These are phyloP conservation scores for Corymbia calophylla DNA, from an alignment of 441 rosid species.

Conservation along the genomic window DNA sequence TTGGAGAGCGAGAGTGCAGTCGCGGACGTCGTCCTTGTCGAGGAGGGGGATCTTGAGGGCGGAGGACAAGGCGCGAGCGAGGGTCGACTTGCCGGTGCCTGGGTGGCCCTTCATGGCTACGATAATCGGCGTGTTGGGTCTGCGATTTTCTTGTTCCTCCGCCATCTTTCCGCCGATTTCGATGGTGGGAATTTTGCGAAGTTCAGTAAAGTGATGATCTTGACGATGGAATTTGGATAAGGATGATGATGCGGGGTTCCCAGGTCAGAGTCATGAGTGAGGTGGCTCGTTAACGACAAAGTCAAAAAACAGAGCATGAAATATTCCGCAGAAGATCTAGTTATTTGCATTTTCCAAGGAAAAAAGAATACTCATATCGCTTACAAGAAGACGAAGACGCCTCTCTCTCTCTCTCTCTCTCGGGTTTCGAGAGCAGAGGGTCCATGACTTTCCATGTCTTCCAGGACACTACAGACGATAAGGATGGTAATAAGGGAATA, in stretches of 20 bases:
- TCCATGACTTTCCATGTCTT: not conserved
- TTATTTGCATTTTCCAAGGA: not conserved
- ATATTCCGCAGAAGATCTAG: not conserved
- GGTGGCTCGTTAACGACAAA: not conserved
- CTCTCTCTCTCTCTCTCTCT: not conserved
- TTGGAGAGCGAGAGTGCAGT: constrained; percentile 38
- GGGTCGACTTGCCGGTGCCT: constrained; percentile 52
- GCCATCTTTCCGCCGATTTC: not conserved
- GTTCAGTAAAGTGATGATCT: not conserved
- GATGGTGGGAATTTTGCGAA: not conserved
- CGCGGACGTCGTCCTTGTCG: constrained; percentile 65
- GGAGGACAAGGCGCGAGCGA: constrained; percentile 38
- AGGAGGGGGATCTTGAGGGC: constrained; percentile 50
- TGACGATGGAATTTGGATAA: not conserved
- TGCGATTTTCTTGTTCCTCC: not conserved
- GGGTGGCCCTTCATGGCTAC: constrained; percentile 77
- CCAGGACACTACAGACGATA: not conserved
- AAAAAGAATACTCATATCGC: not conserved
- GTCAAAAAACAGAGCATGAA: not conserved
- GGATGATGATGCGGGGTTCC: not conserved
- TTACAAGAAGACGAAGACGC: not conserved
- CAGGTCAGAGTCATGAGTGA: not conserved
- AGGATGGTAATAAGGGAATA: not conserved
- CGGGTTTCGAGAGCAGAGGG: not conserved
- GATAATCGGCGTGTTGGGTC: constrained; percentile 9